Evolutionary conservation across 345 rosid genomes (phyloP), one percentile per base, ranked within the genome.

Genomic region (Moricandia moricandioides): DNA sequence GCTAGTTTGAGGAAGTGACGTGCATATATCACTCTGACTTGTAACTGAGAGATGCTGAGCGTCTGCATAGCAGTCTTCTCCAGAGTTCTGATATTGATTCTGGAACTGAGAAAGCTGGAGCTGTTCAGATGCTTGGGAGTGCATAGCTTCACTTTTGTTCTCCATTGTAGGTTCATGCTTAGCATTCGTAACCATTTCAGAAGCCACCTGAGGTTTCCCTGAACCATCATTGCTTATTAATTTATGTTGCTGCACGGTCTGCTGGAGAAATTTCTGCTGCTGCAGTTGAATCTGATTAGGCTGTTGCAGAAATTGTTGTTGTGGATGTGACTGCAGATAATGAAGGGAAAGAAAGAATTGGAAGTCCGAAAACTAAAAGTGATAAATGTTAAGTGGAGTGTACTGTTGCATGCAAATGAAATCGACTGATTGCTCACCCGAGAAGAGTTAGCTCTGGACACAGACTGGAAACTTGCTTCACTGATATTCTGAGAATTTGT

Each of bases 101-200:
- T 88, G 94, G 66, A 83, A 52, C 76, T 86, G 93, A 34, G 91
- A 69, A 47, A 86, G 80, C 82, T 82, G 89, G 76, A 83, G 76
- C 54, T 70, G 87, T 64, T 86, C 96, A 58, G 91, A 70, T 66
- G 83, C 67, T 83, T 87, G 92, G 18, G 90, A 79, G 57, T 74
- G 86, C 70, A 86, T 31, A 65, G 82, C 72, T 59, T 83, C 88
- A 56, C 81, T 81, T 31, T 68, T 86, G 69, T 66, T 87, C 78
- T 87, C 91, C 62, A 81, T 74, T 59, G 82, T 90, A 70, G 94
- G 87, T 82, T 90, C 97, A 69, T 35, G 81, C 86, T 90, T 95
- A 59, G 84, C 83, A 69, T 87, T 88, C 37, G 26, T 64, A 70
- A 77, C 75, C 49, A 75, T 81, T 70, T 87, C 89, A 66, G 96